Percentiles rank a stretch among this genome's conserved stretches.
Evolutionary conservation across 78 protist genomes (phyloP).

Genomic region (Dictyostelium citrinum): DNA sequence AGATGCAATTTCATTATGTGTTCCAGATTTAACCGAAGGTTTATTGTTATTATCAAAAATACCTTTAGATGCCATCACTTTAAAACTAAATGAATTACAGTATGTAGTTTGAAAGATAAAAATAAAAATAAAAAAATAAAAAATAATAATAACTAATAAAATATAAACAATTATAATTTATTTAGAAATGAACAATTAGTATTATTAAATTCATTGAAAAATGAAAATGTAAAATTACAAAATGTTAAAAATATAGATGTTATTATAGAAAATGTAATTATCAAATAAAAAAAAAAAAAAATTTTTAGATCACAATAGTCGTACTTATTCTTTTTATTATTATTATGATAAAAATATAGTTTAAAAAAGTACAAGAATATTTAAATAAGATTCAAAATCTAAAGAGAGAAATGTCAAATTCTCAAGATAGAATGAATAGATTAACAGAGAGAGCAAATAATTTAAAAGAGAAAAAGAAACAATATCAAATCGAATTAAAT

Average conservation of each 20-base stretch:
- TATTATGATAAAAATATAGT: neutral
- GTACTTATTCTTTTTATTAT: no score
- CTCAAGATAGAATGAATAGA: slow-evolving; percentile 41
- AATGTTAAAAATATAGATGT: slow-evolving; percentile 44
- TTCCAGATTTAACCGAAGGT: slow-evolving; percentile 65
- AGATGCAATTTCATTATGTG: slow-evolving; percentile 28
- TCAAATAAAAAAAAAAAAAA: neutral
- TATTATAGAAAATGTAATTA: slow-evolving; percentile 58
- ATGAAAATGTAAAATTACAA: slow-evolving; percentile 65
- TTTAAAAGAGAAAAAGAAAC: slow-evolving; percentile 62
- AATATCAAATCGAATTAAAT: slow-evolving; percentile 21
- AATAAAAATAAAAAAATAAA: neutral
- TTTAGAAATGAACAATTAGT: slow-evolving; percentile 41
- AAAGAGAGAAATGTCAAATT: slow-evolving; percentile 50
- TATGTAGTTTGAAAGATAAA: neutral
- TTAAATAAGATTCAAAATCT: slow-evolving; percentile 33
- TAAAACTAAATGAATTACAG: slow-evolving; percentile 61
- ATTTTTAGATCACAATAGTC: neutral
- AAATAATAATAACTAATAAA: neutral
- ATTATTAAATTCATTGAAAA: slow-evolving; percentile 4
- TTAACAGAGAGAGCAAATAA: slow-evolving; percentile 22
- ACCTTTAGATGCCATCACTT: slow-evolving; percentile 56
- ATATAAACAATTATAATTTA: no score
- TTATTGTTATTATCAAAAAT: slow-evolving; percentile 24
- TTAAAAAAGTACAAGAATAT: slow-evolving; percentile 53